phyloP scores from a whole-genome alignment of 768 basidiomycete species.

The Boletellus emodensis region DNA sequence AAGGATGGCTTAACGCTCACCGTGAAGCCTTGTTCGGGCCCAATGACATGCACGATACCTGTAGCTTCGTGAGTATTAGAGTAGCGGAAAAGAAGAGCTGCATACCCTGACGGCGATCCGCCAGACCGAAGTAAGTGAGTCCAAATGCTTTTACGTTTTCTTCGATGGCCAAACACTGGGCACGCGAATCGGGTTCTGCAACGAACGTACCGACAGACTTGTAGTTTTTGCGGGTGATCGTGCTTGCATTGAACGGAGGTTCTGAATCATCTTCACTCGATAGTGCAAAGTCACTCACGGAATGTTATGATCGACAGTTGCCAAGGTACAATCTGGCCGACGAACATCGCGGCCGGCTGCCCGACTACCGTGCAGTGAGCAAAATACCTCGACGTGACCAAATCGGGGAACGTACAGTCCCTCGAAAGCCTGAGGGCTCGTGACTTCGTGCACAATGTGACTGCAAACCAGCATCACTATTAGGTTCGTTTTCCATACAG shows the following conservation, averaged over 20 bases:
- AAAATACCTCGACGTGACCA: not conserved
- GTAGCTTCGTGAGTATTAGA: constrained; percentile 17
- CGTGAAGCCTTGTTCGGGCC: constrained; percentile 92
- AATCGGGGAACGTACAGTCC: constrained; percentile 53
- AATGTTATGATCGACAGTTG: constrained; percentile 85
- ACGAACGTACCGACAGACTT: constrained; percentile 70
- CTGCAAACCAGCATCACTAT: constrained; percentile 21
- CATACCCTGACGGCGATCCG: constrained; percentile 80
- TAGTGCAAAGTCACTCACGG: constrained; percentile 49
- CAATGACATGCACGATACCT: constrained; percentile 88
- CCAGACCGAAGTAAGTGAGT: constrained; percentile 88
- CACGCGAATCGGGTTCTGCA: constrained; percentile 78
- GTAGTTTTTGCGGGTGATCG: constrained; percentile 70
- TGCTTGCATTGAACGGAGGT: constrained; percentile 38
- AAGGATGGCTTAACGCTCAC: constrained; percentile 33
- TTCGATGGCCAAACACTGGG: constrained; percentile 79
- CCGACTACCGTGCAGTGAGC: constrained; percentile 40
- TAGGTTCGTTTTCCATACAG: not conserved
- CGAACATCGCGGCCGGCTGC: constrained; percentile 75
- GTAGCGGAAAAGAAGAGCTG: not conserved
- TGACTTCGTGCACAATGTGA: constrained; percentile 83
- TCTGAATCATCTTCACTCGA: not conserved
- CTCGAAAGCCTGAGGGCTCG: constrained; percentile 91
- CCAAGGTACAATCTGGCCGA: constrained; percentile 83
- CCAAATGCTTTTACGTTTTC: constrained; percentile 91